These are phyloP conservation scores for Colletotrichum nymphaeae DNA, from an alignment of 2,329 filamentous ascomycete species.

Conservation along the genomic window DNA sequence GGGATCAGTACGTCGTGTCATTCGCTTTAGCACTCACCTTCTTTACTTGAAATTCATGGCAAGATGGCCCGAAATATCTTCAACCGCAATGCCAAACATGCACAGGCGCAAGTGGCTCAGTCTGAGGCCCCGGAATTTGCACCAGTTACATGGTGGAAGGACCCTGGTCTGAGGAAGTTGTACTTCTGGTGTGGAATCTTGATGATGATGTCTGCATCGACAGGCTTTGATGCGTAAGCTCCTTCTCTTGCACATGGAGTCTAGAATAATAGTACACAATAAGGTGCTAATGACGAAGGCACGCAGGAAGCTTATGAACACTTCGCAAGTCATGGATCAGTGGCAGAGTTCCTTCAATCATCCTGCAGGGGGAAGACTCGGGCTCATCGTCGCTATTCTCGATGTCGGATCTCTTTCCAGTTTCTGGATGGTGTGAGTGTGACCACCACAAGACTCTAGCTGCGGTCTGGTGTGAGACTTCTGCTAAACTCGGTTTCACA, in stretches of 20 bases:
- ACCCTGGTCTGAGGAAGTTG: not conserved
- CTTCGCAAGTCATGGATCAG: not conserved
- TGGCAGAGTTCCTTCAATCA: not conserved
- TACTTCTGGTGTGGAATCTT: not conserved
- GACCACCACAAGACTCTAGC: too few relatives aligned
- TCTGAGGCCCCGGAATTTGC: not conserved
- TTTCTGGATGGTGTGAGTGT: too few relatives aligned
- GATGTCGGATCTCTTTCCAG: too few relatives aligned
- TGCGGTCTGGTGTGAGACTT: too few relatives aligned
- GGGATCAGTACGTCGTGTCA: not conserved
- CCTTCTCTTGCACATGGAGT: too few relatives aligned
- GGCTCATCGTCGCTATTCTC: too few relatives aligned
- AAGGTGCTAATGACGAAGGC: not conserved
- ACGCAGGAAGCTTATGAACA: not conserved
- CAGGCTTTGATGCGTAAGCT: not conserved
- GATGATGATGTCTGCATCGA: not conserved
- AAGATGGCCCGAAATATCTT: not conserved
- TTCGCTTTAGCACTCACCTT: not conserved
- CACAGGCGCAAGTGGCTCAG: not conserved
- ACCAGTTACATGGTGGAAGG: not conserved
- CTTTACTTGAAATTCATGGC: not conserved
- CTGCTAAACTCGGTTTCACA: too few relatives aligned
- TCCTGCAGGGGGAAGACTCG: not conserved
- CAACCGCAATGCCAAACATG: not conserved
- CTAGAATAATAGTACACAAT: not conserved